Evolutionary conservation across 495 filamentous ascomycete species (phyloP), one percentile per base, ranked within the genome.

Genomic region (Penicillium longicatenatum): DNA sequence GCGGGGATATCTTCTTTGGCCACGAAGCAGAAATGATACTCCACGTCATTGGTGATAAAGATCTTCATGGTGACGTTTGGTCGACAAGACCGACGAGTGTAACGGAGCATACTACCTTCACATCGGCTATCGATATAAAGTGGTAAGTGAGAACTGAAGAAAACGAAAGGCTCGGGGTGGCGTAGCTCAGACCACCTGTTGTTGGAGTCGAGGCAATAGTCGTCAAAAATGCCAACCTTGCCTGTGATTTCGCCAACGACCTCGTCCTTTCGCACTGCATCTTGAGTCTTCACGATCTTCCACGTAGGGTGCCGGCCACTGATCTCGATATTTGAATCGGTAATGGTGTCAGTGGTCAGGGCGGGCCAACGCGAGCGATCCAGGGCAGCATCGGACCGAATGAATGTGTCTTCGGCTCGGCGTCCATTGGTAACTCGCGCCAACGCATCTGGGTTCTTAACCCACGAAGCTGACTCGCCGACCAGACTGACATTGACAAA

Each of bases 11-110:
- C 80, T 48, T 86, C 78, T 62, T 89, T 89, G 55, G 90, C 90
- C 53, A 95, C 82, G 56, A 95, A 84, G 80, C 93, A 97, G 72
- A 97, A 94, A 66, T 90, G 89, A 73, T 90, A 95, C 65, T 92
- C 86, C 0, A 82, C 81, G 14, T 81, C 81, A 43, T 88, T 86
- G 4, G 87, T 88, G 41, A 97, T 82, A 59, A 89, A 87, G 0
- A 91, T 93, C 55, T 90, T 91, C 71, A 98, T 79, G 7, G 74
- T 75, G 21, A 92, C 79, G 64, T 97, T 98, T 2, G 94, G 89
- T 49, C 80, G 84, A 71, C 94, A 98, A 64, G 94, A 97, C 48
- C 93, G 83, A 35, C 94, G 84, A 19, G 92, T 83, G 67, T 92
- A 97, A 29, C 94, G 88, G 47, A 92, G 85, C 16, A 84, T 76